Base-by-base conservation (phyloP, 2,329 filamentous ascomycete genomes). In the Penicillium vulpinum region DNA sequence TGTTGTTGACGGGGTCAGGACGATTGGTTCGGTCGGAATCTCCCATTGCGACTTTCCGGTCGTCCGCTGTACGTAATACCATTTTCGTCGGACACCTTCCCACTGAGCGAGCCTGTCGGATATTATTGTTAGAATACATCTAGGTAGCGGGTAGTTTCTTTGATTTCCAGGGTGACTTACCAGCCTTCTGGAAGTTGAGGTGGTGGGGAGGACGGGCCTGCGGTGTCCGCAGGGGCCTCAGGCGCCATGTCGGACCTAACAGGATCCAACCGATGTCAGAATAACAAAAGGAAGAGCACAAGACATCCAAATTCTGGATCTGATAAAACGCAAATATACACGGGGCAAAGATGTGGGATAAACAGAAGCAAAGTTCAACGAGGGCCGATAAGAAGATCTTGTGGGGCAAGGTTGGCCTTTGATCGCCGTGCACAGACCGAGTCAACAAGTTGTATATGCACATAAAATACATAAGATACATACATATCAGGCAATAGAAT, bases 21-120 rank as follows among this genome's bases (percentile, higher is more conserved):
- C 64, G 38, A 73, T 70, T 26, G 72, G 73, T 56, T 76, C 71
- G 18, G 73, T 75, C 8, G 74, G 74, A n/a, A 76, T 63, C 8
- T 75, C 72, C 74, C 74, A 76, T 63, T 74, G 73, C 8, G 72
- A 72, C 47, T 70, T 70, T 33, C 73, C 74, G 11, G 73, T 76
- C 40, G 72, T 70, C 47, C 72, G 66, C 51, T 76, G 72, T 36
- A 76, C 74, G 51, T 70, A 76, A 60, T 76, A 76, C 68, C 73
- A 76, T 60, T 70, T 68, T 31, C 71, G 67, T 26, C 67, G 66
- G 26, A 71, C 64, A 33, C 73, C 72, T 55, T 76, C 73, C 72
- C 73, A 75, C 54, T 76, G 73, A 28, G 73, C 70, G 29, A 75
- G 68, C 73, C 73, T 76, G 31, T 36, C n/a, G 18, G 24, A 8